Evolutionary conservation across 768 basidiomycete genomes (phyloP), one percentile per base, ranked within the genome.

Genomic region (Amanita thiersii): DNA sequence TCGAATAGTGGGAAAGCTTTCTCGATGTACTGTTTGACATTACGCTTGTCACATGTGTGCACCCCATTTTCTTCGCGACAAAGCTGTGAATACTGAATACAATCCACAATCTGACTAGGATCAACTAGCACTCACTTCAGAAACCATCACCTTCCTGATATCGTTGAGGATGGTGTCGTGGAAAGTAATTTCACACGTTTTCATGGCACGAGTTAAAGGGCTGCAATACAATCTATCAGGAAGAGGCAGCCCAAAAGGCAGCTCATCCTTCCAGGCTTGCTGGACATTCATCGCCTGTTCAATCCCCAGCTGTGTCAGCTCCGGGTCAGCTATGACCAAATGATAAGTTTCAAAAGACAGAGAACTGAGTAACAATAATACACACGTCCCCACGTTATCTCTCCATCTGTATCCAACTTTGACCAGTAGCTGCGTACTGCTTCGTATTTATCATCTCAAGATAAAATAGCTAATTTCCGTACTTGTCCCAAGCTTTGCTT

Each of bases 381-480:
- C 81, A 49, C 51, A 82, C 81, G 85, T 19, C 86, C 86, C 86
- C 86, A 89, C 1, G 59, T 60, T 3, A 85, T 58, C 39, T 81
- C 71, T 9, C 64, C 79, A 47, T 89, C 81, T 0, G 78, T 79
- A 36, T 81, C 59, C 6, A 78, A 53, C 50, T 70, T 78, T 2
- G 79, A 69, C 76, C 75, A 86, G 49, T 79, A 55, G 8, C 83
- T 84, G 40, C 11, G 29, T 41, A n/a, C 24, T 19, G 28, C 32
- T 20, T 31, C 8, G 25, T 9, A 23, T 39, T n/a, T 30, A 15
- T 24, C 28, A 29, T 10, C 6, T 12, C 38, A 39, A 17, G 38
- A 39, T 18, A 12, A 20, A 36, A 10, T n/a, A 29, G 18, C 29
- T 25, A 15, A 12, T 15, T 19, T 8, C 10, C 69, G 47, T 44